Percentiles rank a stretch among this genome's conserved stretches.
Conservation (phyloP, 2,329 filamentous ascomycete genomes). For the Phyllosticta citriasiana region DNA sequence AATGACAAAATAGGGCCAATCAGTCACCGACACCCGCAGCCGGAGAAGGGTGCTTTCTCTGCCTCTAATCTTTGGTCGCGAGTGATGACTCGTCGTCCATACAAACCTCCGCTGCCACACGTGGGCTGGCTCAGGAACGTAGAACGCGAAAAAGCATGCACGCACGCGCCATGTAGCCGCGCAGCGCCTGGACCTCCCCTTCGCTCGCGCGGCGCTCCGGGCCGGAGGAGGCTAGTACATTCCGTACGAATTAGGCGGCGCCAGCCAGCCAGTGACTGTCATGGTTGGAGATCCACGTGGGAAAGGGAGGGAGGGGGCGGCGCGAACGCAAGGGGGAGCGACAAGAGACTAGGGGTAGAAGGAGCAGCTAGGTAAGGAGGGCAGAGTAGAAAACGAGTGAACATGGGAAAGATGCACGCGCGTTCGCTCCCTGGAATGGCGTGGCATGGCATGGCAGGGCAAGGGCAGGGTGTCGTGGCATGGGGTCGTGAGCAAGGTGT, state of each 20-base stretch:
- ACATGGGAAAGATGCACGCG: background rate
- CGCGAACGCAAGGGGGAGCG: background rate
- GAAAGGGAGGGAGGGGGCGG: slow-evolving; percentile 3
- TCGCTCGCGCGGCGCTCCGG: background rate
- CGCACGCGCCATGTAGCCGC: no score
- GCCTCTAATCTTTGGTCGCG: no score
- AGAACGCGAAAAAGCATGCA: no score
- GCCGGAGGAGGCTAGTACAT: background rate
- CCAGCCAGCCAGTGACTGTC: background rate
- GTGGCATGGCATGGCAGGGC: background rate
- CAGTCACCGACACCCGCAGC: no score
- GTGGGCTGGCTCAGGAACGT: no score
- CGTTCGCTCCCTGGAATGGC: background rate
- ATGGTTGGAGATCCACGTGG: slow-evolving; percentile 10
- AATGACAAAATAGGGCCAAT: no score
- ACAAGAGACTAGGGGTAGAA: background rate
- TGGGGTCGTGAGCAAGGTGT: background rate
- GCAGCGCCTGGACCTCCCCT: no score
- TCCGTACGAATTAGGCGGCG: no score
- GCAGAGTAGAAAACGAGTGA: background rate
- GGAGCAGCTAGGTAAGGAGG: background rate
- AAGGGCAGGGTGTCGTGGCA: background rate
- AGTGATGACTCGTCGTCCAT: no score
- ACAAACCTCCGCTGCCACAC: no score
- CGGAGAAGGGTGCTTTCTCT: no score